Evolutionary conservation across 2,329 filamentous ascomycete genomes (phyloP).

Genomic region (Alternaria ethzedia): DNA sequence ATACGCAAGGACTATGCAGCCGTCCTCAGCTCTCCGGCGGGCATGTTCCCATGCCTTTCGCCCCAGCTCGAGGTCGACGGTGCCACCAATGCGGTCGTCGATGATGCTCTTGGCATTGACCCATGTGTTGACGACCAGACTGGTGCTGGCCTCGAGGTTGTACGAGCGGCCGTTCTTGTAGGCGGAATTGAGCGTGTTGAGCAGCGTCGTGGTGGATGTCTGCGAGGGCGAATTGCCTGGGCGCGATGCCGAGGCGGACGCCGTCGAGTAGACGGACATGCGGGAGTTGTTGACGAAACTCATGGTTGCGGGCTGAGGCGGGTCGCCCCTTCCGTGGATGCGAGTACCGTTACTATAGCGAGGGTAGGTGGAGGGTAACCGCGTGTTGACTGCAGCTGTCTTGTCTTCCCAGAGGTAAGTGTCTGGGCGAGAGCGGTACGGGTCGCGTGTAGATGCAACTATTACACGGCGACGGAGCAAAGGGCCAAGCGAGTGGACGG

Average conservation of each 20-base stretch:
- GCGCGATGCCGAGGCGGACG: conserved; percentile 64
- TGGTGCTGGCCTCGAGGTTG: conserved; percentile 85
- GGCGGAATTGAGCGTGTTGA: conserved; percentile 90
- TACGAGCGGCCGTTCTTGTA: conserved; percentile 86
- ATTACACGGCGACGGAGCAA: conserved; percentile 1
- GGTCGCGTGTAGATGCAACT: not conserved
- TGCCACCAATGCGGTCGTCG: conserved; percentile 74
- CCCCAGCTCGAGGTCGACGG: conserved; percentile 79
- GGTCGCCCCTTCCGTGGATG: conserved; percentile 25
- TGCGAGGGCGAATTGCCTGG: conserved; percentile 72
- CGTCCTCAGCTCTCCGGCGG: conserved; percentile 90
- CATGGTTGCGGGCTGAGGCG: conserved; percentile 41
- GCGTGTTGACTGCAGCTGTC: conserved; percentile 25
- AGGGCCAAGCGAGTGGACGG: conserved; percentile 27
- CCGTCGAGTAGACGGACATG: conserved; percentile 66
- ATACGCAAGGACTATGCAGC: conserved; percentile 87
- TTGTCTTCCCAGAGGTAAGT: conserved; percentile 6
- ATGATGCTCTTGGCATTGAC: conserved; percentile 77
- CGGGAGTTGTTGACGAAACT: conserved; percentile 65
- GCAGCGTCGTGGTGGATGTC: conserved; percentile 88
- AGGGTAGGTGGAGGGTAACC: conserved; percentile 16
- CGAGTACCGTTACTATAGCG: conserved; percentile 12
- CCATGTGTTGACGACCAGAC: conserved; percentile 95
- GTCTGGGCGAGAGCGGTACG: not conserved
- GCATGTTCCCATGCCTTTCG: conserved; percentile 95